phyloP scores from a whole-genome alignment of 176 grass and related monocot genomes.

The Carex myosuroides region DNA sequence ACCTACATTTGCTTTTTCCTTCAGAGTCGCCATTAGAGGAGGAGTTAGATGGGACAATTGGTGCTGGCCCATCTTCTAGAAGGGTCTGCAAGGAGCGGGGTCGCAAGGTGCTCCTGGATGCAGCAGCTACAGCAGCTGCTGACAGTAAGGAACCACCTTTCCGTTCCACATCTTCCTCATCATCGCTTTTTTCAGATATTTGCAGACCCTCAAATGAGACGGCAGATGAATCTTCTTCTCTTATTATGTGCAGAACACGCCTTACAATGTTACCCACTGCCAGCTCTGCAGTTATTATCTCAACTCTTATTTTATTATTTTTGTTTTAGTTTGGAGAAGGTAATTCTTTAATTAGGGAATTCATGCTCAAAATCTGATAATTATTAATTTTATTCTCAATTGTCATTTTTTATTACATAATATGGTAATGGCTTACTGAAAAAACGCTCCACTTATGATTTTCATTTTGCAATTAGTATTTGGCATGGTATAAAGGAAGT shows the following conservation, averaged over 20 bases:
- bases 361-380: not conserved
- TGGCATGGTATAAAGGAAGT: not conserved
- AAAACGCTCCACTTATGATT: not conserved
- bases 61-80: conserved; percentile 72
- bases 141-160: conserved; percentile 62
- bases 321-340: not conserved
- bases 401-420: not conserved
- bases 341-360: not conserved
- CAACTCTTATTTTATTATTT: not conserved
- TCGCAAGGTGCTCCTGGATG: conserved; percentile 81
- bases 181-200: conserved; percentile 57
- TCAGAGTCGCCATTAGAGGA: conserved; percentile 80
- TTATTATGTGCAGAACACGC: conserved; percentile 89
- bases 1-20: conserved; percentile 82
- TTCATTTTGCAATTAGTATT: not conserved
- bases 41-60: conserved; percentile 35
- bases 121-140: conserved; percentile 76
- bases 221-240: conserved; percentile 77
- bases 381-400: not conserved
- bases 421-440: not conserved
- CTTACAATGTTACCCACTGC: conserved; percentile 96
- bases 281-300: conserved; percentile 41
- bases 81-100: conserved; percentile 93
- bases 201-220: conserved; percentile 64
- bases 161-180: conserved; percentile 55